A percentile compares a stretch with the other conserved stretches of the same genome.
phyloP scores from a whole-genome alignment of 345 rosid species.

The Nephelium lappaceum region DNA sequence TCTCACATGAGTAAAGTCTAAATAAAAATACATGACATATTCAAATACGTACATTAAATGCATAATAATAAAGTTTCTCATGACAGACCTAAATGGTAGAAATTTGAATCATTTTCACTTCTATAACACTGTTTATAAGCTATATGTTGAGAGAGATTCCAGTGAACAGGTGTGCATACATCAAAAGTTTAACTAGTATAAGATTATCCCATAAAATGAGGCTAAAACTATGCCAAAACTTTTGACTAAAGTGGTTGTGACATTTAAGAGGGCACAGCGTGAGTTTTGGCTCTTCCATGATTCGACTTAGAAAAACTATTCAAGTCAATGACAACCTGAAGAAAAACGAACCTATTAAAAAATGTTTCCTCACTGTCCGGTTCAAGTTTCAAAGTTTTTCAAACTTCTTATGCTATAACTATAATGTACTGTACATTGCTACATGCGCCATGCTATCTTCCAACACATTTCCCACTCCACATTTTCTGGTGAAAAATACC shows the following conservation, averaged over 20 bases:
- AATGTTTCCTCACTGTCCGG: slow-evolving; percentile 32
- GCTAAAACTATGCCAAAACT: slow-evolving; percentile 19
- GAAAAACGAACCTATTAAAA: not conserved
- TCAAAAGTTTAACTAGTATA: too few relatives aligned
- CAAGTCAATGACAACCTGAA: slow-evolving; percentile 30
- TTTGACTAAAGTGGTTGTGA: slow-evolving; percentile 11
- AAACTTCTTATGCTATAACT: slow-evolving; percentile 2
- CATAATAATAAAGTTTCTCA: not conserved
- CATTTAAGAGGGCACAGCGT: slow-evolving; percentile 14
- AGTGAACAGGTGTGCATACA: not conserved
- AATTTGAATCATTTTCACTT: not conserved
- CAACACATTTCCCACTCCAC: not conserved
- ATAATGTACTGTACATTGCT: slow-evolving; percentile 10
- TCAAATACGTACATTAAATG: too few relatives aligned
- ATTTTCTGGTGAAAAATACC: not conserved
- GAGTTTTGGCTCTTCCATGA: slow-evolving; percentile 21
- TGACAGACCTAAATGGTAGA: not conserved
- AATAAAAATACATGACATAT: not conserved
- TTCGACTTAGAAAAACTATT: slow-evolving; percentile 25
- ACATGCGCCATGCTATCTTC: slow-evolving; percentile 17
- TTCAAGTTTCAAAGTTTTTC: slow-evolving; percentile 31
- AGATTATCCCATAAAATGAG: slow-evolving; percentile 9
- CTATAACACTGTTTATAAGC: not conserved
- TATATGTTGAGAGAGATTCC: not conserved
- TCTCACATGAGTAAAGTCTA: not conserved